Evolutionary conservation across 164 flowering plant genomes (phyloP).

Genomic region (Protea cynaroides): DNA sequence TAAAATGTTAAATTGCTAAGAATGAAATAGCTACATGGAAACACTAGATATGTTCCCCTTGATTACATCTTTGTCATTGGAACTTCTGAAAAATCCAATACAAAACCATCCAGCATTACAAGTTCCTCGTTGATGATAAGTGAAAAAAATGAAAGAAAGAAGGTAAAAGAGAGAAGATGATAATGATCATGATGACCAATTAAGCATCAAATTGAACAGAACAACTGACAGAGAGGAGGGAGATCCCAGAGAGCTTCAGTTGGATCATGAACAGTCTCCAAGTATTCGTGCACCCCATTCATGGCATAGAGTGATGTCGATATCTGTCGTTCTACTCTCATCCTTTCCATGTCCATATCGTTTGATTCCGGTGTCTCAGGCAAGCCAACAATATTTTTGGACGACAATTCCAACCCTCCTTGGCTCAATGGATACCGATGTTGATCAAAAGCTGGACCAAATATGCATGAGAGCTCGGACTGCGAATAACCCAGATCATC

Average conservation of each 20-base stretch:
- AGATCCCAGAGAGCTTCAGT: slow-evolving; percentile 74
- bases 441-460: slow-evolving; percentile 24
- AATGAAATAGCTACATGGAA: too few species aligned
- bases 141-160: not conserved
- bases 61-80: not conserved
- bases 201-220: slow-evolving; percentile 24
- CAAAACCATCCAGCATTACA: not conserved
- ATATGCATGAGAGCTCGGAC: slow-evolving; percentile 30
- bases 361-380: slow-evolving; percentile 19
- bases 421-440: slow-evolving; percentile 27
- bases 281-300: slow-evolving; percentile 55
- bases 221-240: slow-evolving; percentile 56
- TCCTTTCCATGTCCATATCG: slow-evolving; percentile 50
- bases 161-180: not conserved
- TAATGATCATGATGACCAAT: too few species aligned
- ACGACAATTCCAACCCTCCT: slow-evolving; percentile 32
- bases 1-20: too few species aligned
- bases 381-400: slow-evolving; percentile 18
- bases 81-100: not conserved
- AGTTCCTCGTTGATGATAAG: not conserved
- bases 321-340: slow-evolving; percentile 72
- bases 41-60: too few species aligned
- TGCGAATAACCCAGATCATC: slow-evolving; percentile 23
- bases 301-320: slow-evolving; percentile 65
- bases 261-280: slow-evolving; percentile 35